Conservation (phyloP, 1,139 yeast genomes). For the Cylindricascospora bacillispora region DNA sequence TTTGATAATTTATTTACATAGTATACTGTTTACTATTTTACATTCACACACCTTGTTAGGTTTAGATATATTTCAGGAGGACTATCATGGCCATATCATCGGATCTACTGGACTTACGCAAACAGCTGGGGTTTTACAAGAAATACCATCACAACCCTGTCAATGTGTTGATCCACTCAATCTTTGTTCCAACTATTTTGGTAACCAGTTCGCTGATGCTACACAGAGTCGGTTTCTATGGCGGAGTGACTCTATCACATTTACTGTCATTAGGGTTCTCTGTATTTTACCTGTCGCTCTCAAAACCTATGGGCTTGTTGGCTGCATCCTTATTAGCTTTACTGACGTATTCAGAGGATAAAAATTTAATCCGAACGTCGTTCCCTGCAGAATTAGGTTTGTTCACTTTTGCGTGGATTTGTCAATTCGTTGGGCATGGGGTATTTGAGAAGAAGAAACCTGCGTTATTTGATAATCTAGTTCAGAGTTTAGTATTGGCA, state of each 20-base stretch:
- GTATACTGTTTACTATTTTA: too few species aligned
- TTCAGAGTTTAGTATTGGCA: conserved; percentile 80
- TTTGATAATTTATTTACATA: too few species aligned
- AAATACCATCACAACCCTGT: conserved; percentile 59
- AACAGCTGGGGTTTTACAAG: conserved; percentile 71
- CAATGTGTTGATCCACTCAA: conserved; percentile 66
- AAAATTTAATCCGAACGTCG: conserved; percentile 6
- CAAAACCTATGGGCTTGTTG: conserved; percentile 31
- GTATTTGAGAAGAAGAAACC: conserved; percentile 75
- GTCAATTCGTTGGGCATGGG: conserved; percentile 87
- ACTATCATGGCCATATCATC: too few species aligned
- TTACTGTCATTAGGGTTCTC: conserved; percentile 31
- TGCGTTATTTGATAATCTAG: conserved; percentile 67
- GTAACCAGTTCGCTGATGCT: conserved; percentile 38
- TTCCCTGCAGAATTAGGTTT: conserved; percentile 14
- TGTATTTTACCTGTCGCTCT: conserved; percentile 33
- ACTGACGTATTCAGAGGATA: conserved; percentile 13
- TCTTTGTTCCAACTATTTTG: conserved; percentile 71
- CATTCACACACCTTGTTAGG: too few species aligned
- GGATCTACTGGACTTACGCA: conserved; percentile 43
- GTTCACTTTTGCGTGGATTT: conserved; percentile 56
- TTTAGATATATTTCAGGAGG: too few species aligned
- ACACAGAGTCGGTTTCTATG: conserved; percentile 20
- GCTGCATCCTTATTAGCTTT: conserved; percentile 24
- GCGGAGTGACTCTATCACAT: conserved; percentile 26